phyloP scores from a whole-genome alignment of 768 basidiomycete genomes.

The Rhodotorula babjevae region DNA sequence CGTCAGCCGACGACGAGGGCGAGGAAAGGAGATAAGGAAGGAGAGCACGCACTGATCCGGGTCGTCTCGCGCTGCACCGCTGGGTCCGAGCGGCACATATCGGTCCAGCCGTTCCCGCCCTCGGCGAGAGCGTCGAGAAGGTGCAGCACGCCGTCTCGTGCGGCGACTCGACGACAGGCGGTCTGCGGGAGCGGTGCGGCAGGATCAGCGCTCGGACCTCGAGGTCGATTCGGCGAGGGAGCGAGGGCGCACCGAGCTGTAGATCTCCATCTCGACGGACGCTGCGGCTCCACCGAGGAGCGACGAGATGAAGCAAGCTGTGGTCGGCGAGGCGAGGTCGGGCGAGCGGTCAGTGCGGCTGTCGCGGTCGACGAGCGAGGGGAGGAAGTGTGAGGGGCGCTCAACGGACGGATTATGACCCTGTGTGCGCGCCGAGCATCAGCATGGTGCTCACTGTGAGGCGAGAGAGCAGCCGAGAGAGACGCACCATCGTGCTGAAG shows the following conservation, averaged over 20 bases:
- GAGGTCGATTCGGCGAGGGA: neutral
- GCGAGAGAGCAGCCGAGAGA: neutral
- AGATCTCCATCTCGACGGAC: conserved; percentile 12
- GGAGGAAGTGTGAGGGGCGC: neutral
- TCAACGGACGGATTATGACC: conserved; percentile 15
- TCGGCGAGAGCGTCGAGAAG: neutral
- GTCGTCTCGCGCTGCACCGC: conserved; percentile 11
- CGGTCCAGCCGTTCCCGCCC: neutral
- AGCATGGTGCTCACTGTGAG: neutral
- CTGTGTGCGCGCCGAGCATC: neutral
- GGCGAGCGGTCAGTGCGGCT: too few species aligned
- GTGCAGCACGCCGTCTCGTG: neutral
- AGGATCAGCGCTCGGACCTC: too few species aligned
- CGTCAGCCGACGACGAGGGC: neutral
- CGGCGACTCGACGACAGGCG: conserved; percentile 6
- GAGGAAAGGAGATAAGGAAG: too few species aligned
- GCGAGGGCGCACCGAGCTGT: neutral
- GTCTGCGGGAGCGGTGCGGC: neutral
- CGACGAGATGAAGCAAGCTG: conserved; percentile 18
- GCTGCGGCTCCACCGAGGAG: neutral
- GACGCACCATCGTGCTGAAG: conserved; percentile 14
- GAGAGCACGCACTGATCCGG: neutral
- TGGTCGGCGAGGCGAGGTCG: neutral
- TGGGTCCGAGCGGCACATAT: conserved; percentile 1
- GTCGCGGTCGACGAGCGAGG: neutral